A percentile compares a stretch with the other conserved stretches of the same genome.
Evolutionary conservation across 768 basidiomycete genomes (phyloP).

Genomic region (Tricholoma bakamatsutake): DNA sequence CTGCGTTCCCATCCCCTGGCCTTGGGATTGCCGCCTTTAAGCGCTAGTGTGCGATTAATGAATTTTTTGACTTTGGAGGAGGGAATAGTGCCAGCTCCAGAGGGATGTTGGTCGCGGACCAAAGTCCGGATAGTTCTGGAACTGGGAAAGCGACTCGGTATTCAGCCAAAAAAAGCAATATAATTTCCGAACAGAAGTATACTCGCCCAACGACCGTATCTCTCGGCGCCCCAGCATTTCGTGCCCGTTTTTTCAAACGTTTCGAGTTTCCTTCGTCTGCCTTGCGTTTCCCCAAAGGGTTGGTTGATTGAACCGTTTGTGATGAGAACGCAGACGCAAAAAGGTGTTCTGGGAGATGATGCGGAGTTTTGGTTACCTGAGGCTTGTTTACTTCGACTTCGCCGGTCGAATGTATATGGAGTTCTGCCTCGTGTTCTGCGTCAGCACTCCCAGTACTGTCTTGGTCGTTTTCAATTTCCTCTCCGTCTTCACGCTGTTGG

Average conservation of each 20-base stretch:
- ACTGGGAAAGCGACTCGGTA: conserved; percentile 24
- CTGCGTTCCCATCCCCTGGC: conserved; percentile 53
- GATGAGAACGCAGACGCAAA: conserved; percentile 52
- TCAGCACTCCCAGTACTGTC: background rate
- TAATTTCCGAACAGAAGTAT: background rate
- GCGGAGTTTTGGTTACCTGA: conserved; percentile 23
- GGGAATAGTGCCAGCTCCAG: conserved; percentile 39
- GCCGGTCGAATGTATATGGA: background rate
- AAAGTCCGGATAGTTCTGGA: conserved; percentile 50
- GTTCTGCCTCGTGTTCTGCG: background rate
- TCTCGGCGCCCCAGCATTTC: conserved; percentile 28
- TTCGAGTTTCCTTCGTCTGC: conserved; percentile 13
- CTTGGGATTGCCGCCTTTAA: conserved; percentile 34
- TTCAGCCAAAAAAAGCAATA: background rate
- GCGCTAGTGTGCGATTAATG: conserved; percentile 41
- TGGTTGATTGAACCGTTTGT: conserved; percentile 12
- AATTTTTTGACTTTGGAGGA: conserved; percentile 47
- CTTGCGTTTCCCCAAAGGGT: conserved; percentile 18
- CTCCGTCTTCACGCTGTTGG: conserved; percentile 17
- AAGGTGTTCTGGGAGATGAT: conserved; percentile 62
- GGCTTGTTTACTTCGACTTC: background rate
- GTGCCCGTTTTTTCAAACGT: conserved; percentile 27
- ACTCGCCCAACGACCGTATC: conserved; percentile 54
- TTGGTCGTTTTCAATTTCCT: background rate
- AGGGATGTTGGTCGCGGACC: conserved; percentile 19